A percentile compares a stretch with the other conserved stretches of the same genome.
Conservation (phyloP, 2,329 filamentous ascomycete genomes). For the Aspergillus amoenus region DNA sequence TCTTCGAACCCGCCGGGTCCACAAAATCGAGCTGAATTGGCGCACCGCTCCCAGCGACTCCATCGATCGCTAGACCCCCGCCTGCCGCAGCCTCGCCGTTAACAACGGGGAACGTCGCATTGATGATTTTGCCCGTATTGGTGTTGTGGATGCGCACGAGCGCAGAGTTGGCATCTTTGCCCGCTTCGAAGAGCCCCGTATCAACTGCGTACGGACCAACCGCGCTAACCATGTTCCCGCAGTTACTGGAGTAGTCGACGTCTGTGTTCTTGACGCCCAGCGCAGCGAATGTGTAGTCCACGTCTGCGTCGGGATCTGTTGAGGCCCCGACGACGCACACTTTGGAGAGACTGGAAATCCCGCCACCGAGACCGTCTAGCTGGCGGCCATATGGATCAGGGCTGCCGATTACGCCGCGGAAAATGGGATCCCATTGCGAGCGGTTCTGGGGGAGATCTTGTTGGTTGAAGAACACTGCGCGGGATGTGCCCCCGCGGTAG, state of each 20-base stretch:
- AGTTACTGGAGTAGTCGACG: conserved; percentile 69
- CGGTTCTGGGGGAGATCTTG: conserved; percentile 52
- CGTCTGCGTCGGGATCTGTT: conserved; percentile 51
- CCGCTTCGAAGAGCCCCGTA: conserved; percentile 45
- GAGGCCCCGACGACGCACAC: conserved; percentile 64
- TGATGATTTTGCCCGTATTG: conserved; percentile 66
- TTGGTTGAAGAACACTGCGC: conserved; percentile 60
- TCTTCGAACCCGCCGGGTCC: conserved; percentile 63
- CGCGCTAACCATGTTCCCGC: conserved; percentile 70
- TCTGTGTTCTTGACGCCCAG: conserved; percentile 61
- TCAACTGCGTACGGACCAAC: conserved; percentile 67
- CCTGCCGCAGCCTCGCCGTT: conserved; percentile 49
- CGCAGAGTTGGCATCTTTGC: background rate
- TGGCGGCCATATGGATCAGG: conserved; percentile 67
- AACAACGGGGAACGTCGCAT: conserved; percentile 55
- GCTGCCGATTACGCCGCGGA: conserved; percentile 61
- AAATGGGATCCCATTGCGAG: conserved; percentile 53
- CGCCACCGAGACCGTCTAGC: conserved; percentile 70
- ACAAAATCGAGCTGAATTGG: conserved; percentile 62
- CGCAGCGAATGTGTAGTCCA: conserved; percentile 72
- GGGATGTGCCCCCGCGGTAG: conserved; percentile 69
- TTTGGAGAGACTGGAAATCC: conserved; percentile 68
- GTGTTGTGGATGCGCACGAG: conserved; percentile 65
- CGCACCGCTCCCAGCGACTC: conserved; percentile 59
- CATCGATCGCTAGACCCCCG: conserved; percentile 63